These are phyloP conservation scores for Ramularia collo-cygni DNA, from an alignment of 2,329 filamentous ascomycete genomes.

Conservation along the genomic window DNA sequence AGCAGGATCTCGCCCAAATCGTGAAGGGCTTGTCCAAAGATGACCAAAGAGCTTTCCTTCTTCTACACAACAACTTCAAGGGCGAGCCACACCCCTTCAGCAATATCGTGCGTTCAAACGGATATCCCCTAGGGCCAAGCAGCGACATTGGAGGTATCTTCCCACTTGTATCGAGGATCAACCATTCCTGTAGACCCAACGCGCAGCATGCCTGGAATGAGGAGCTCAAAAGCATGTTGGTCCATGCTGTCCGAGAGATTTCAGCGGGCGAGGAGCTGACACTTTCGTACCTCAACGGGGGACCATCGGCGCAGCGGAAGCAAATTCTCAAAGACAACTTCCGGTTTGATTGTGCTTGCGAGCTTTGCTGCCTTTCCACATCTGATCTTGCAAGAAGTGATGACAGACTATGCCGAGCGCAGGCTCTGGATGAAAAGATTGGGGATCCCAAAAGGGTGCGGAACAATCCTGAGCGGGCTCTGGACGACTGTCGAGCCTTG, in stretches of 20 bases:
- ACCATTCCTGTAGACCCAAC: slow-evolving; percentile 35
- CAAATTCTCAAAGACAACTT: slow-evolving; percentile 22
- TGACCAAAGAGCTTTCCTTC: slow-evolving; percentile 26
- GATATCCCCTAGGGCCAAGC: slow-evolving; percentile 25
- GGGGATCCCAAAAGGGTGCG: slow-evolving; percentile 18
- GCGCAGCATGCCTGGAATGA: slow-evolving; percentile 32
- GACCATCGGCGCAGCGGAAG: slow-evolving; percentile 14
- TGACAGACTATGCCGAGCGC: slow-evolving; percentile 9
- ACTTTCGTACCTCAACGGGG: slow-evolving; percentile 29
- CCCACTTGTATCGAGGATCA: slow-evolving; percentile 31
- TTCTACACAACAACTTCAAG: slow-evolving; percentile 27
- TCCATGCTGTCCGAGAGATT: slow-evolving; percentile 33
- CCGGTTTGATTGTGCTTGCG: slow-evolving; percentile 31
- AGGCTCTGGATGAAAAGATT: slow-evolving; percentile 20
- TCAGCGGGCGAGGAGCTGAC: slow-evolving; percentile 32
- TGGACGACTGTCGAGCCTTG: slow-evolving; percentile 16
- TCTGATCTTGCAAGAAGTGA: slow-evolving; percentile 30
- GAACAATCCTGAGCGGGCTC: slow-evolving; percentile 12
- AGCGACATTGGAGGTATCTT: slow-evolving; percentile 29
- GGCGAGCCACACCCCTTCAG: slow-evolving; percentile 20
- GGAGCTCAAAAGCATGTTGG: slow-evolving; percentile 13
- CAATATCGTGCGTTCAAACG: slow-evolving; percentile 31
- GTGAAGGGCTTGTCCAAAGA: slow-evolving; percentile 23
- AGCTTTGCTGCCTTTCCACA: slow-evolving; percentile 32
- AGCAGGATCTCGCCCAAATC: slow-evolving; percentile 16